Conservation (phyloP, 1,284 basidiomycete species). For the Boletellus dicymbophilus region DNA sequence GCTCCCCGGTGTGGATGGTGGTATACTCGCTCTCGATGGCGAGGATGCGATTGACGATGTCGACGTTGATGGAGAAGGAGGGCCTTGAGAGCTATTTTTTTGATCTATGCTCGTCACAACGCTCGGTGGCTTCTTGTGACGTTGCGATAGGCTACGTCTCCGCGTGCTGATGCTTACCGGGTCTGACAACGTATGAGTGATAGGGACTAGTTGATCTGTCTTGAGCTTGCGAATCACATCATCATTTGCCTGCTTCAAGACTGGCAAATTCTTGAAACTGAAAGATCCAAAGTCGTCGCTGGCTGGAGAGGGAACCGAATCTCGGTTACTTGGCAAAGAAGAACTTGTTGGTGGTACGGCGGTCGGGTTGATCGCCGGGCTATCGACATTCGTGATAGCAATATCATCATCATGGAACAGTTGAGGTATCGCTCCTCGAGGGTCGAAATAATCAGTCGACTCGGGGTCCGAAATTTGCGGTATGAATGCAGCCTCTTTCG, state of each 20-base stretch:
- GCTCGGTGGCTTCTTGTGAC: conserved; percentile 75
- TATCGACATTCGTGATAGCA: conserved; percentile 52
- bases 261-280: conserved; percentile 96
- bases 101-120: conserved; percentile 71
- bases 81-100: conserved; percentile 61
- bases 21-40: conserved; percentile 74
- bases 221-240: conserved; percentile 96
- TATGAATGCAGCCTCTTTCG: conserved; percentile 91
- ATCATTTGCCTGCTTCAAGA: conserved; percentile 98
- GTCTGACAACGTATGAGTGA: conserved; percentile 73
- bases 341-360: conserved; percentile 48
- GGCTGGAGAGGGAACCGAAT: conserved; percentile 49
- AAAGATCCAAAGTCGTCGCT: conserved; percentile 97
- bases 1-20: conserved; percentile 71
- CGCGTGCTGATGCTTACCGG: conserved; percentile 57
- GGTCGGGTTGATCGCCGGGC: conserved; percentile 43
- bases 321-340: conserved; percentile 45
- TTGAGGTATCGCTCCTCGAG: conserved; percentile 88
- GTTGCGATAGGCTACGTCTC: conserved; percentile 71
- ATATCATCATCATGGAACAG: conserved; percentile 87
- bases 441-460: conserved; percentile 99
- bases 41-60: conserved; percentile 93
- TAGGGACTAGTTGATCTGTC: conserved; percentile 76
- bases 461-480: conserved; percentile 95
- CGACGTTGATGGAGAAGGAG: conserved; percentile 90